Evolutionary conservation across 139 green algal species (phyloP).

Genomic region (Volvox africanus): DNA sequence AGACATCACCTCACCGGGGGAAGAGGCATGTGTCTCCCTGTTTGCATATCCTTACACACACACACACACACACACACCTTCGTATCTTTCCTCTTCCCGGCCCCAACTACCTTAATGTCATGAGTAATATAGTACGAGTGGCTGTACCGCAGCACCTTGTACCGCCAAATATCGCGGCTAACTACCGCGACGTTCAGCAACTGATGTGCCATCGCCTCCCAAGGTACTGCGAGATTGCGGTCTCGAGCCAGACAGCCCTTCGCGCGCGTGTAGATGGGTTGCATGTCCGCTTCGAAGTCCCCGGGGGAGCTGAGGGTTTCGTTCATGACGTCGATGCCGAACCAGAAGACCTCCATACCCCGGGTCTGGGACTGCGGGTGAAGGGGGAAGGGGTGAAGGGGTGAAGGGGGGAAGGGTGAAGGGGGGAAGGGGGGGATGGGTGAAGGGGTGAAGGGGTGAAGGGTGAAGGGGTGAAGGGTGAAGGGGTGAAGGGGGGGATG

Average conservation of each 20-base stretch:
- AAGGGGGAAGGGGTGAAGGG: not conserved
- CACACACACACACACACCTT: not conserved
- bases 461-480: not conserved
- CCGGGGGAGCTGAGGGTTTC: not conserved
- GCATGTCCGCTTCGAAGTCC: constrained; percentile 29
- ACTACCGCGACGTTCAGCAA: constrained; percentile 26
- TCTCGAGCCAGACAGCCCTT: constrained; percentile 22
- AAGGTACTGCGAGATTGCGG: constrained; percentile 30
- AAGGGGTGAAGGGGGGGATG: not conserved
- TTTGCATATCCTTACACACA: too few relatives aligned
- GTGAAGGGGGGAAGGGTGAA: not conserved
- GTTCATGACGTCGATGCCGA: constrained; percentile 44
- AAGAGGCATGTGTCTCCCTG: too few relatives aligned
- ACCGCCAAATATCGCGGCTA: constrained; percentile 2
- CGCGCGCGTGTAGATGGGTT: constrained; percentile 29
- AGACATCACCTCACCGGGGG: too few relatives aligned
- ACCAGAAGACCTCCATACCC: constrained; percentile 33
- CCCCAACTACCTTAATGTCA: constrained; percentile 9
- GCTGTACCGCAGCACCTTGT: constrained; percentile 45
- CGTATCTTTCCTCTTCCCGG: not conserved
- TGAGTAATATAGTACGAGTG: constrained; percentile 42
- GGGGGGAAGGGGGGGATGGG: not conserved
- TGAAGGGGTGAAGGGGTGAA: not conserved
- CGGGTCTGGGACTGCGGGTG: constrained; percentile 39
- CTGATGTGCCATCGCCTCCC: constrained; percentile 18